These are phyloP conservation scores for Pseudogymnoascus sp. DNA, from an alignment of 2,329 filamentous ascomycete species.

Conservation along the genomic window DNA sequence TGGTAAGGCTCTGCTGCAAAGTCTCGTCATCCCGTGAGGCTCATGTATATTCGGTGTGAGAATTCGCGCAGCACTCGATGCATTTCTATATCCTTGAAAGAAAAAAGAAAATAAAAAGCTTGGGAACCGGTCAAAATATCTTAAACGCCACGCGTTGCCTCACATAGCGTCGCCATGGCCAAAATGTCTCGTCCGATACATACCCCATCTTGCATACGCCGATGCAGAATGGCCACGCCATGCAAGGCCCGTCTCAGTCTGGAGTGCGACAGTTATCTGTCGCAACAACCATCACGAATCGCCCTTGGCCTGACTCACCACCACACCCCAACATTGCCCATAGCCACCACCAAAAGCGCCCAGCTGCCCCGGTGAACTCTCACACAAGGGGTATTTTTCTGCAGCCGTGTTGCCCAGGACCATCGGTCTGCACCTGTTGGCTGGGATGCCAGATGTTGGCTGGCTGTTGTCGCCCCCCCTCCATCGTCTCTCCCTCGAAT, in stretches of 20 bases:
- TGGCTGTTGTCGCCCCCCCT: not conserved
- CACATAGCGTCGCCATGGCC: not conserved
- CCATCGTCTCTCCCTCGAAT: not conserved
- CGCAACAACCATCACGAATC: not conserved
- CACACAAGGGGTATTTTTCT: not conserved
- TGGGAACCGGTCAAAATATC: not conserved
- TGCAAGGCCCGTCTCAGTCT: not conserved
- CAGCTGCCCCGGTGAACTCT: not conserved
- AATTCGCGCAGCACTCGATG: not conserved
- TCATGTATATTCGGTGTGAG: not conserved
- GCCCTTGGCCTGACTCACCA: not conserved
- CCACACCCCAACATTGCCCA: not conserved
- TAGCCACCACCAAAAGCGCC: constrained; percentile 1
- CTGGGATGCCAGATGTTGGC: not conserved
- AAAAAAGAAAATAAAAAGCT: not conserved
- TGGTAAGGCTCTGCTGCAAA: not conserved
- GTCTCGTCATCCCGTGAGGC: not conserved
- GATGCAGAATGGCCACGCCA: not conserved
- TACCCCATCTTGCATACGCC: not conserved
- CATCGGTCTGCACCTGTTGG: not conserved
- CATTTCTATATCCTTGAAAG: not conserved
- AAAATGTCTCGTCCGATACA: not conserved
- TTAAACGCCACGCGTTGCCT: not conserved
- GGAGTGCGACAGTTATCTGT: not conserved
- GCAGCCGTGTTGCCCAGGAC: not conserved